phyloP scores from a whole-genome alignment of 1,139 yeast species.

The Waltiozyma sp. region DNA sequence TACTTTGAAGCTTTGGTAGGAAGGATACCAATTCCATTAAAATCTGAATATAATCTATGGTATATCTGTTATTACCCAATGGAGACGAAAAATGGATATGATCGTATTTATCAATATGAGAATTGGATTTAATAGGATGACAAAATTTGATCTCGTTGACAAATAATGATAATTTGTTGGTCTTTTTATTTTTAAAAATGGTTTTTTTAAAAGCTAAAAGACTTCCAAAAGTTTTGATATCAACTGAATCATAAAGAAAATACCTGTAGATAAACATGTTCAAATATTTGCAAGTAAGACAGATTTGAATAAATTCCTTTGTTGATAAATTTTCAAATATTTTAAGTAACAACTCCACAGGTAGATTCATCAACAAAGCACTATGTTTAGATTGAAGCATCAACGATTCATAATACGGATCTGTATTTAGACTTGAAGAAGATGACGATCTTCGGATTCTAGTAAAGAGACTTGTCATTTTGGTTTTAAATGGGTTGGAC shows the following conservation, averaged over 20 bases:
- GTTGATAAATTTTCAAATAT: conserved; percentile 23
- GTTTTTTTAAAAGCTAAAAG: conserved; percentile 14
- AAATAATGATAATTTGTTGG: conserved; percentile 13
- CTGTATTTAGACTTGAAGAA: background rate
- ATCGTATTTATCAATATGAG: background rate
- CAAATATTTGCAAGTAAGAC: conserved; percentile 29
- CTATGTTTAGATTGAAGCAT: conserved; percentile 4
- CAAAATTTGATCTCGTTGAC: conserved; percentile 20
- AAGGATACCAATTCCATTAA: conserved; percentile 27
- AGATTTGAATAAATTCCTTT: conserved; percentile 22
- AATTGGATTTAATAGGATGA: conserved; percentile 19
- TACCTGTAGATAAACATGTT: conserved; percentile 27
- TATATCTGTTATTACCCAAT: background rate
- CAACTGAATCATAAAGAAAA: conserved; percentile 27
- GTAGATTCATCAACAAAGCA: conserved; percentile 20
- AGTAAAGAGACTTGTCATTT: background rate
- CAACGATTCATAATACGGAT: background rate
- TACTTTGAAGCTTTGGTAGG: conserved; percentile 23
- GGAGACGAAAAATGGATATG: background rate
- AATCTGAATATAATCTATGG: conserved; percentile 19
- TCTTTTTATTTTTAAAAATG: conserved; percentile 15
- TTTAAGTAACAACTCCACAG: conserved; percentile 30
- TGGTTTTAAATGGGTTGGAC: background rate
- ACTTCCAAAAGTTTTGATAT: conserved; percentile 14
- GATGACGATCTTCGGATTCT: background rate